These are phyloP conservation scores for Eucalyptus regnans DNA, from an alignment of 345 rosid genomes.

Conservation along the genomic window DNA sequence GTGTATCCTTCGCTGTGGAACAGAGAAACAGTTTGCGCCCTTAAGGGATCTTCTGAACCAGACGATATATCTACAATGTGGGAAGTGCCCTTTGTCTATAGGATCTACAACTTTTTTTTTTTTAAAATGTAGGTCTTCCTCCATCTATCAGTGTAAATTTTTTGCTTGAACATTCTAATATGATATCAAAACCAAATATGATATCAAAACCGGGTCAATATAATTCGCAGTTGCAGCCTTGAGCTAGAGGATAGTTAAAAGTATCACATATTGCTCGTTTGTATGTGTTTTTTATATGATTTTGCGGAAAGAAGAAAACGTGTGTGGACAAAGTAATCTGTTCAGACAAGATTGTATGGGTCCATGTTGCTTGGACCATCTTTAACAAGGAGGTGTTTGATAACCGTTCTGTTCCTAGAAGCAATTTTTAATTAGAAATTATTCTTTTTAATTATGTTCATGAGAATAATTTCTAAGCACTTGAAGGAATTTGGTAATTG, in stretches of 20 bases:
- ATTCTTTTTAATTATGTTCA: too few relatives aligned
- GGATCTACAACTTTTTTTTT: background rate
- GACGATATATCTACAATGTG: background rate
- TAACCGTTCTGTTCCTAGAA: rapidly evolving
- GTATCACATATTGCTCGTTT: too few relatives aligned
- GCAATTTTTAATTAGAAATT: rapidly evolving
- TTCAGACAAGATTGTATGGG: background rate
- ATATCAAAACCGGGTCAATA: background rate
- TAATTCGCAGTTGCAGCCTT: background rate
- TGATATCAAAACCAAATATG: background rate
- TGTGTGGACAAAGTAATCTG: too few relatives aligned
- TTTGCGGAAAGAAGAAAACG: too few relatives aligned
- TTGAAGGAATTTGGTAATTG: too few relatives aligned
- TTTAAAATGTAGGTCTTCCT: background rate
- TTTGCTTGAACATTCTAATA: background rate
- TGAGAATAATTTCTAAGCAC: too few relatives aligned
- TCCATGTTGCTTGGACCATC: background rate
- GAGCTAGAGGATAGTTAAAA: background rate
- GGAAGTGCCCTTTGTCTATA: background rate
- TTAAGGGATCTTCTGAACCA: background rate
- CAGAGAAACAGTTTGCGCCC: background rate
- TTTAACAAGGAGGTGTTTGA: background rate
- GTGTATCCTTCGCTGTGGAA: background rate
- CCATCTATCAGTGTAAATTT: too few relatives aligned
- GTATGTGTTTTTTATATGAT: too few relatives aligned